phyloP scores from a whole-genome alignment of 192 early-diverging fungal species.

The Coemansia sp. region DNA sequence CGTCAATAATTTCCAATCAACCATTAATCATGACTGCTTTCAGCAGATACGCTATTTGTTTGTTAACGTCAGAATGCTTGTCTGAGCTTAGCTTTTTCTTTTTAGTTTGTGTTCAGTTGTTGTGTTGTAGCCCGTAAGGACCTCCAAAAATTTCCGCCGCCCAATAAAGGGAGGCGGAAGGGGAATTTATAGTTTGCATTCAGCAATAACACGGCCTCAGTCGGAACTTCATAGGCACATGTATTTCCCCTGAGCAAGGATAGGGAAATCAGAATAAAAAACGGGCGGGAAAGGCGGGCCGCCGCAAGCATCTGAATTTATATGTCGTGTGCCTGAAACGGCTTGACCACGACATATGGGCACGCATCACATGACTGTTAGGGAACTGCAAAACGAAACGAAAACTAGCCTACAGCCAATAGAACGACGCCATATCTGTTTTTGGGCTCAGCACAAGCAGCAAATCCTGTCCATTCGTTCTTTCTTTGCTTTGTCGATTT shows the following conservation, averaged over 20 bases:
- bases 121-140: conserved; percentile 17
- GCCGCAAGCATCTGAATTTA: not conserved
- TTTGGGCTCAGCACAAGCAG: not conserved
- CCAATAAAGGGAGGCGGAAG: conserved; percentile 19
- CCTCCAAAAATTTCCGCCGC: conserved; percentile 54
- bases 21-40: not conserved
- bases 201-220: conserved; percentile 50
- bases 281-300: not conserved
- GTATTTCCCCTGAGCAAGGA: conserved; percentile 50
- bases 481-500: not conserved
- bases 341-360: conserved; percentile 6
- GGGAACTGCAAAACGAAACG: too few relatives aligned
- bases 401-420: conserved; percentile 9
- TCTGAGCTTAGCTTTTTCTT: too few relatives aligned
- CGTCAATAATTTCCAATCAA: not conserved
- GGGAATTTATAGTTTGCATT: conserved; percentile 50
- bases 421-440: conserved; percentile 13
- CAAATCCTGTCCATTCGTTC: too few relatives aligned
- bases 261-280: conserved; percentile 22
- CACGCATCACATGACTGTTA: not conserved
- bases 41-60: not conserved
- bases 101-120: not conserved
- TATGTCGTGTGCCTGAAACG: not conserved
- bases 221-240: conserved; percentile 51
- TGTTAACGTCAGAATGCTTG: too few relatives aligned